These are phyloP conservation scores for Mrakia frigida DNA, from an alignment of 768 basidiomycete genomes.

Conservation along the genomic window DNA sequence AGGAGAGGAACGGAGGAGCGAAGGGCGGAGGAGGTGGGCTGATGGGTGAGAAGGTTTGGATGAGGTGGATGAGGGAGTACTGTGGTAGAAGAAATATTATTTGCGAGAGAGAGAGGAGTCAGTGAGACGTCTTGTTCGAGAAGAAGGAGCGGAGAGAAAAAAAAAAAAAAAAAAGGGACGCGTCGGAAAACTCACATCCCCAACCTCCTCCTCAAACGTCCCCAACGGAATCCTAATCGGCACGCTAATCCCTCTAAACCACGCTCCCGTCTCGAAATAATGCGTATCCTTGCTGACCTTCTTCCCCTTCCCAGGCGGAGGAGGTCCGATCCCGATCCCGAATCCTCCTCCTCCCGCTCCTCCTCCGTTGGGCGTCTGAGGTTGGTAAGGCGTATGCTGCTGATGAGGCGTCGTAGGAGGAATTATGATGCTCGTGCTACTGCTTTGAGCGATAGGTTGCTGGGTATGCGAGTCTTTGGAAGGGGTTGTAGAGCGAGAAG, in stretches of 20 bases:
- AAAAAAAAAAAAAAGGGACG: too few species aligned
- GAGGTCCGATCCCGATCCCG: slow-evolving; percentile 2
- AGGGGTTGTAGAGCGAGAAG: background rate
- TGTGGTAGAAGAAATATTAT: slow-evolving; percentile 60
- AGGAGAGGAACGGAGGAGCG: slow-evolving; percentile 67
- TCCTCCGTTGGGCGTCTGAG: background rate
- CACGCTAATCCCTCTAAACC: slow-evolving; percentile 70
- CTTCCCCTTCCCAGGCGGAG: slow-evolving; percentile 30
- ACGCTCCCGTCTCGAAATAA: slow-evolving; percentile 79
- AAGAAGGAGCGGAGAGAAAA: too few species aligned
- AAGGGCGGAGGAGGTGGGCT: slow-evolving; percentile 47
- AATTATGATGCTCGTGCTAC: background rate
- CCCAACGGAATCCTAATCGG: slow-evolving; percentile 87
- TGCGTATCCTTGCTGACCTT: slow-evolving; percentile 73
- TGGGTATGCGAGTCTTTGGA: background rate
- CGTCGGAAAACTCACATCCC: slow-evolving; percentile 70
- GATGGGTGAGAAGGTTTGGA: slow-evolving; percentile 70
- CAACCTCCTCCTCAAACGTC: slow-evolving; percentile 90
- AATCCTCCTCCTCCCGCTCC: too few species aligned
- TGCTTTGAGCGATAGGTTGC: background rate
- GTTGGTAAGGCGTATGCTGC: slow-evolving; percentile 4
- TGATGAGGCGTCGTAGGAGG: background rate
- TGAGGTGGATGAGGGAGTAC: slow-evolving; percentile 88
- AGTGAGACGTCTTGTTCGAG: background rate
- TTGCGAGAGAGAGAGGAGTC: slow-evolving; percentile 58